These are phyloP conservation scores for Eucalyptus cloeziana DNA, from an alignment of 345 rosid species.

Conservation along the genomic window DNA sequence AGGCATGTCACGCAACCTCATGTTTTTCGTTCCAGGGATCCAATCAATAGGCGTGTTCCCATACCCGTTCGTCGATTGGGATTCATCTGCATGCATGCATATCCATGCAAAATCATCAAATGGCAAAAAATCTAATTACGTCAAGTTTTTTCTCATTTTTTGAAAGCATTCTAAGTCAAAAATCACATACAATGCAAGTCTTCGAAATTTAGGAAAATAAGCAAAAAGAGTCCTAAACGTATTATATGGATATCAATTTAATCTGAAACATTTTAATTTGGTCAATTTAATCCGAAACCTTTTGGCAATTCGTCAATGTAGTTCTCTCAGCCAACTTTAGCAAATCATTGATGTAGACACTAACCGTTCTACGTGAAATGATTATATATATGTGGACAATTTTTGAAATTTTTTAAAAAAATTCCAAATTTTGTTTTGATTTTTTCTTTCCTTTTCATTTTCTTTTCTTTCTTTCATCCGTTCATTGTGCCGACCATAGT, in stretches of 20 bases:
- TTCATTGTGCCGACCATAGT: too few species aligned
- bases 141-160: not conserved
- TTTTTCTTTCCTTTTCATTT: too few species aligned
- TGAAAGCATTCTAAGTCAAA: not conserved
- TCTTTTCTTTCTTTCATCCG: too few species aligned
- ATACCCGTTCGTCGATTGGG: not conserved
- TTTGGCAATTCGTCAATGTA: not conserved
- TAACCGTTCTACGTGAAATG: rapidly evolving
- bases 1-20: not conserved
- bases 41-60: not conserved
- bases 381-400: too few species aligned
- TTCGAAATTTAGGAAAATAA: not conserved
- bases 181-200: not conserved
- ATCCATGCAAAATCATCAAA: not conserved
- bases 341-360: not conserved
- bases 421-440: too few species aligned
- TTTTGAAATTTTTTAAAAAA: too few species aligned
- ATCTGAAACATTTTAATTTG: rapidly evolving
- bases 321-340: not conserved
- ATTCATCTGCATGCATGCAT: not conserved
- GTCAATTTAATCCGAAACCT: not conserved
- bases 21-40: not conserved
- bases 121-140: not conserved
- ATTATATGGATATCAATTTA: not conserved
- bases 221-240: not conserved